A percentile compares a stretch with the other conserved stretches of the same genome.
Conservation (phyloP, 148 eudicot species). For the Chenopodium album region DNA sequence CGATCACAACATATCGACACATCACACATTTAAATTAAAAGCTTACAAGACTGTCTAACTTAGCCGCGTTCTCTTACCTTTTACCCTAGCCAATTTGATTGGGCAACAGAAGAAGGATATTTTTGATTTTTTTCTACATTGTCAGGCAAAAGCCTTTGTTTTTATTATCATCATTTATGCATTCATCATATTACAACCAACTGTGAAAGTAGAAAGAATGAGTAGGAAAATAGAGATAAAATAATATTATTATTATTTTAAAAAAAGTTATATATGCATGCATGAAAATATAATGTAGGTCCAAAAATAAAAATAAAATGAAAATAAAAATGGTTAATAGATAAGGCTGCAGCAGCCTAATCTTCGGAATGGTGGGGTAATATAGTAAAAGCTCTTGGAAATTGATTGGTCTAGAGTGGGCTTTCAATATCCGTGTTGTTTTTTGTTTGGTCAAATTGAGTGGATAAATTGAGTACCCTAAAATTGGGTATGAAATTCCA, state of each 20-base stretch:
- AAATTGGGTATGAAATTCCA: neutral
- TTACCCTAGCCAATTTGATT: neutral
- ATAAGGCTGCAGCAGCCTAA: slow-evolving; percentile 2
- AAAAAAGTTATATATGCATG: neutral
- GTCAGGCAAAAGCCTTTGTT: neutral
- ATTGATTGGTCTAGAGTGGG: neutral
- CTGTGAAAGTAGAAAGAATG: neutral
- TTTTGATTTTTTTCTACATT: neutral
- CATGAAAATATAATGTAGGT: no score
- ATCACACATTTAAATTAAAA: neutral
- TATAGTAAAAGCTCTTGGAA: no score
- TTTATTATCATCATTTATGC: neutral
- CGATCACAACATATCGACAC: neutral
- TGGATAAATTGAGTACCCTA: neutral
- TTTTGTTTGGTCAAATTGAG: slow-evolving; percentile 2
- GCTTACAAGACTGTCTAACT: neutral
- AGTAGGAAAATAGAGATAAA: neutral
- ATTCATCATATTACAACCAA: neutral
- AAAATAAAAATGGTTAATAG: neutral
- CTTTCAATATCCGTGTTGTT: neutral
- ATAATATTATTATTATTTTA: neutral
- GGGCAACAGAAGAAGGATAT: neutral
- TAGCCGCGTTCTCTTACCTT: neutral
- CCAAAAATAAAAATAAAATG: no score
- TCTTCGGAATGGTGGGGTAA: neutral